Evolutionary conservation across 2,329 filamentous ascomycete genomes (phyloP).

Genomic region (Chaetomium olivaceum): DNA sequence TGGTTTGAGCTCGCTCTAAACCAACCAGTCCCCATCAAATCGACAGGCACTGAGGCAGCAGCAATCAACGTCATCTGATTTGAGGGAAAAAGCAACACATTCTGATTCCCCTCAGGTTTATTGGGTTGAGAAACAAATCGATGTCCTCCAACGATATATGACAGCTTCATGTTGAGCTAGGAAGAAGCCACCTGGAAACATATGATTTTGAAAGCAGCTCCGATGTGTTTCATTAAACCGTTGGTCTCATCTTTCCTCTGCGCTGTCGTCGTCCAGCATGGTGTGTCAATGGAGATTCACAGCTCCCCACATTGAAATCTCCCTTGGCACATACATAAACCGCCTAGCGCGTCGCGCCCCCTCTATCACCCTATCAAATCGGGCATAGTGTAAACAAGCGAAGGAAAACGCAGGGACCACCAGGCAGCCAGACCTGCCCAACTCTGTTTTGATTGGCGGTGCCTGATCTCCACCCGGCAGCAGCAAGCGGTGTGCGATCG

Average conservation of each 20-base stretch:
- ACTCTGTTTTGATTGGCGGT: conserved; percentile 32
- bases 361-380: conserved; percentile 12
- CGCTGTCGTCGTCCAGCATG: not conserved
- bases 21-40: not conserved
- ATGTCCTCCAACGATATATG: too few species aligned
- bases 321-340: conserved; percentile 8
- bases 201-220: not conserved
- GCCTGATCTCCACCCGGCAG: conserved; percentile 34
- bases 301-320: conserved; percentile 21
- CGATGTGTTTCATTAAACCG: not conserved
- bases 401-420: conserved; percentile 33
- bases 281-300: not conserved
- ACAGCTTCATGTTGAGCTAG: not conserved
- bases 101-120: not conserved
- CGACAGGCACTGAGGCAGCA: not conserved
- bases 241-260: not conserved
- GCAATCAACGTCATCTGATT: not conserved
- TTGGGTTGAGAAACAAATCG: not conserved
- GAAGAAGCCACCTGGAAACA: not conserved
- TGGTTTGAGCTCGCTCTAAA: not conserved
- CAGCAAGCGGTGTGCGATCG: conserved; percentile 35
- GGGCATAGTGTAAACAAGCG: conserved; percentile 29
- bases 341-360: conserved; percentile 30
- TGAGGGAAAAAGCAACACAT: not conserved
- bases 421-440: conserved; percentile 26